Base-by-base conservation (phyloP, 305 asterid species). In the Ilex paraguariensis region DNA sequence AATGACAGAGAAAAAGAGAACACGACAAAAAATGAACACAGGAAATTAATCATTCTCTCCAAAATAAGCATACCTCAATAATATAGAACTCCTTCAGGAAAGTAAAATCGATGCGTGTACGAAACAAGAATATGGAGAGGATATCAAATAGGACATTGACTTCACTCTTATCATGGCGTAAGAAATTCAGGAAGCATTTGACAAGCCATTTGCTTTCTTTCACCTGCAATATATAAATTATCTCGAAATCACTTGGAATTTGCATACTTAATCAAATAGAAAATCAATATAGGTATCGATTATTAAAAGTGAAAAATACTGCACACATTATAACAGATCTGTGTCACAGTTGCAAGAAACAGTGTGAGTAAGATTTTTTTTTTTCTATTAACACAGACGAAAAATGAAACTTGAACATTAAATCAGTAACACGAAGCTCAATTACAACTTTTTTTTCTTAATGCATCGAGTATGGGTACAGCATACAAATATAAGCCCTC, bases 171-270 rank as follows among this genome's bases (percentile, higher is more conserved):
- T 94, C 98, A 81, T 91, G 95, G 54, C 95, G 86, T 75, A 91
- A 70, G 83, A 86, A 94, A 79, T 94, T 94, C 84, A 94, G 70
- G 61, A 86, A 94, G 82, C 98, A 94, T 80, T 94, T 94, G 75
- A 94, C 95, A 65, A 94, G 95, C 99, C 99, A 94, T 80, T 94
- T 94, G 98, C 98, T 94, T 82, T 94, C 99, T 79, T 88, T 94
- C 66, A 94, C 96, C 99, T 93, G 95, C 87, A 79, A 46, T 51
- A 66, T 59, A 51, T 46, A 67, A 30, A 70, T 50, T 45, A 66
- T 62, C 70, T 44, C 51, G 69, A 66, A 45, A 57, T 63, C 77
- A 42, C 57, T 17, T 15, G 62, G 63, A 61, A 58, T 59, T 64
- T 46, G 59, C 60, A 60, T 6, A 54, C 28, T 64, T 62, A 69